Base-by-base conservation (phyloP, 129 eudicot genomes). In the Logfia minima region DNA sequence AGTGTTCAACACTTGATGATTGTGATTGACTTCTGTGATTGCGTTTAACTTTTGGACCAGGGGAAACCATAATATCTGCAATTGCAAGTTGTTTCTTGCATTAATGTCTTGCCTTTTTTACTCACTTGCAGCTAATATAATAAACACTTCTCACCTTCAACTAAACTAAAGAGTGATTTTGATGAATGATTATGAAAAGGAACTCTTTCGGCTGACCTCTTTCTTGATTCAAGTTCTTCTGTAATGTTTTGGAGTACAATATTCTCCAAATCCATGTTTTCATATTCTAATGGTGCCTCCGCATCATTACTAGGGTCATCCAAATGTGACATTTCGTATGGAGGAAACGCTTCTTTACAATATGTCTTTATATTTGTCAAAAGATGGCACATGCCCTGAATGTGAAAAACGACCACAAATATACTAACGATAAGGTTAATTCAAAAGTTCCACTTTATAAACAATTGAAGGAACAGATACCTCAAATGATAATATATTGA, bases 211-310 rank as follows among this genome's bases (percentile, higher is more conserved):
- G 71, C 67, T 5, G 86, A 90, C 74, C 83, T 77, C 79, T 84
- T 83, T 80, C 91, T 84, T 74, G 90, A 83, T 84, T 88, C 96
- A 68, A 85, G 80, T 77, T 85, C 93, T 79, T 84, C 83, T 65
- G 70, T 83, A 56, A 84, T 81, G 78, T 89, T 86, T 81, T 94
- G 91, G 62, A 80, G 85, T 68, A 85, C 87, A 76, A 86, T 52
- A 35, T 83, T 87, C 74, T 93, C 98, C 86, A 90, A 79, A 70
- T 93, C 98, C 97, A 93, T 93, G 79, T 86, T 87, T 80, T 87
- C 97, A 82, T 84, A 91, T 70, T 86, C 87, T 70, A 79, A 62
- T 51, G 83, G 70, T 77, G 86, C 79, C 71, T 83, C 88, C 6
- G 75, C 74, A 84, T 84, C 90, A 84, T 85, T 84, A 66, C 69